Percentiles rank a stretch among this genome's conserved stretches.
These are phyloP conservation scores for Andrographis paniculata DNA, from an alignment of 305 asterid genomes.

Conservation along the genomic window DNA sequence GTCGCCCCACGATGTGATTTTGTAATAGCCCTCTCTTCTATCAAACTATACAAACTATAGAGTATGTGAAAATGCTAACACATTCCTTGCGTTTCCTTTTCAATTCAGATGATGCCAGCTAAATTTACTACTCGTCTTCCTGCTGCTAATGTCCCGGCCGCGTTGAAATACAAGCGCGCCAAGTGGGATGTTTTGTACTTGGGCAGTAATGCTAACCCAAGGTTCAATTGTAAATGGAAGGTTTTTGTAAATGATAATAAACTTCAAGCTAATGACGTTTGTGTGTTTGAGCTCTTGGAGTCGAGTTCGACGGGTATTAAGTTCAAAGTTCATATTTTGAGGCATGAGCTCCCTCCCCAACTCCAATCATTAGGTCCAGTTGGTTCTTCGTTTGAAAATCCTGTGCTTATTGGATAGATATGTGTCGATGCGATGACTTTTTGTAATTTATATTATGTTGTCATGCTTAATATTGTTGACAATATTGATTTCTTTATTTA, in stretches of 20 bases:
- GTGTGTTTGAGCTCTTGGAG: conserved; percentile 34
- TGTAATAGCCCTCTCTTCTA: conserved; percentile 24
- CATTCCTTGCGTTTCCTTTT: neutral
- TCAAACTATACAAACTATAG: too few relatives aligned
- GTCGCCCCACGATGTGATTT: neutral
- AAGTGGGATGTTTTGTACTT: conserved; percentile 23
- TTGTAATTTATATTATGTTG: too few relatives aligned
- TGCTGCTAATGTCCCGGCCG: conserved; percentile 19
- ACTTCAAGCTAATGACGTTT: conserved; percentile 28
- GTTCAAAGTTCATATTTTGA: conserved; percentile 29
- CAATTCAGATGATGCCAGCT: conserved; percentile 20
- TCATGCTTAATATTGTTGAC: too few relatives aligned
- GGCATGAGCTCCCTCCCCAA: conserved; percentile 24
- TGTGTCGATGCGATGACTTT: too few relatives aligned
- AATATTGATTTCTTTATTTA: too few relatives aligned
- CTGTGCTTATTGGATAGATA: too few relatives aligned
- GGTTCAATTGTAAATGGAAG: conserved; percentile 19
- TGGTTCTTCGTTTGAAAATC: too few relatives aligned
- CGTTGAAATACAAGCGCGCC: conserved; percentile 22
- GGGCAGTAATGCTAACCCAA: neutral
- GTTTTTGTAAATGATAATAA: conserved; percentile 24
- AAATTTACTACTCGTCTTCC: conserved; percentile 20
- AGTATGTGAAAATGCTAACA: too few relatives aligned
- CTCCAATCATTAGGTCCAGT: too few relatives aligned
- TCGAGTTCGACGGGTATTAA: conserved; percentile 7